Conservation (phyloP, 2,329 filamentous ascomycete genomes). For the Scytalidium lignicola region DNA sequence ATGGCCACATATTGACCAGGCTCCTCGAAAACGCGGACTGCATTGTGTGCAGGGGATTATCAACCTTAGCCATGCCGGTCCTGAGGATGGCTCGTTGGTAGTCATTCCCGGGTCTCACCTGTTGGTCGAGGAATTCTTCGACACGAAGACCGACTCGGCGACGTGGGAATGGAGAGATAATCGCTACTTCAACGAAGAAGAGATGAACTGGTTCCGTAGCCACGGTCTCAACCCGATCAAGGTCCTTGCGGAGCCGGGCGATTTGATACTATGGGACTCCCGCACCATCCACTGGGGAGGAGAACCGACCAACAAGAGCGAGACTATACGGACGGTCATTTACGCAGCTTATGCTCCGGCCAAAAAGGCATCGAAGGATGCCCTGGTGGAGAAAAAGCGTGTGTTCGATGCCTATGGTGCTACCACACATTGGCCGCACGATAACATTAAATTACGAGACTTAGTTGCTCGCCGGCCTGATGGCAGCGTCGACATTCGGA, state of each 20-base stretch:
- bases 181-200: constrained; percentile 27
- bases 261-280: constrained; percentile 41
- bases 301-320: constrained; percentile 22
- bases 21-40: constrained; percentile 31
- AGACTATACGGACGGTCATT: constrained; percentile 27
- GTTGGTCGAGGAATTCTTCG: constrained; percentile 25
- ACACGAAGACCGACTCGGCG: constrained; percentile 18
- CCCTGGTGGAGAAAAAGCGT: constrained; percentile 18
- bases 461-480: constrained; percentile 12
- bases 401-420: constrained; percentile 22
- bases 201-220: constrained; percentile 37
- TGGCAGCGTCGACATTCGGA: constrained; percentile 18
- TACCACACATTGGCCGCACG: constrained; percentile 30
- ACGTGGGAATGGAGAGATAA: constrained; percentile 24
- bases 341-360: constrained; percentile 33
- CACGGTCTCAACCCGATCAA: constrained; percentile 34
- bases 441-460: constrained; percentile 16
- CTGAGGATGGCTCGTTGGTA: constrained; percentile 28
- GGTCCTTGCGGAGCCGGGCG: constrained; percentile 35
- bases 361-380: constrained; percentile 22
- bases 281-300: constrained; percentile 40
- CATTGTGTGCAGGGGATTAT: constrained; percentile 39
- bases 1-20: constrained; percentile 36
- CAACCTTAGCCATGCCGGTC: constrained; percentile 29
- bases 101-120: constrained; percentile 25